A percentile compares a stretch with the other conserved stretches of the same genome.
phyloP scores from a whole-genome alignment of 495 filamentous ascomycete species.

The Pyrenula massariospora region DNA sequence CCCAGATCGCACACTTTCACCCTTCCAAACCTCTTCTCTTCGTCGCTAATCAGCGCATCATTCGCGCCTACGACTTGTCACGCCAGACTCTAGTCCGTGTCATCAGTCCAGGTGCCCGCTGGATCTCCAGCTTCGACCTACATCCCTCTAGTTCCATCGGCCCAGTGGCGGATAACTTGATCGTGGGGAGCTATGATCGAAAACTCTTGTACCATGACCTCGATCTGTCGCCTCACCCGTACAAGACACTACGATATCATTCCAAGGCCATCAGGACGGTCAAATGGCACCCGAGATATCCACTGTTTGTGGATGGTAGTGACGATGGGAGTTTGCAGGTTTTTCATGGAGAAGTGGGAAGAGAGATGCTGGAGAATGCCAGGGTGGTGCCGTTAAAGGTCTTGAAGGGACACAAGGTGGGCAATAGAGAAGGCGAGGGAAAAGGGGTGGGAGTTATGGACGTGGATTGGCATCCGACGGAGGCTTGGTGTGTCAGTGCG shows the following conservation, averaged over 20 bases:
- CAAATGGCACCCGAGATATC: slow-evolving; percentile 67
- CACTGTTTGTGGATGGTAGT: slow-evolving; percentile 83
- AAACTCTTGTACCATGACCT: slow-evolving; percentile 95
- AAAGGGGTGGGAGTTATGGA: slow-evolving; percentile 81
- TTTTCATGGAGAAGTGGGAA: slow-evolving; percentile 91
- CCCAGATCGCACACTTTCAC: slow-evolving; percentile 89
- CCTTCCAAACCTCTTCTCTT: slow-evolving; percentile 88
- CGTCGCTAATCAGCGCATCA: slow-evolving; percentile 83
- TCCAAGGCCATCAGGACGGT: slow-evolving; percentile 80
- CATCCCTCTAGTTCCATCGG: slow-evolving; percentile 53
- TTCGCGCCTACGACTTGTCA: slow-evolving; percentile 85
- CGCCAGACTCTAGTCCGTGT: slow-evolving; percentile 82
- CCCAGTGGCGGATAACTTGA: slow-evolving; percentile 74
- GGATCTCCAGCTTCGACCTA: slow-evolving; percentile 89
- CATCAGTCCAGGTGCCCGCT: slow-evolving; percentile 82
- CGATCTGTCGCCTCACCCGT: slow-evolving; percentile 77
- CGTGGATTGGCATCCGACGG: slow-evolving; percentile 84
- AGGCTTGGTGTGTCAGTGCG: slow-evolving; percentile 88
- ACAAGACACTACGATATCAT: slow-evolving; percentile 94
- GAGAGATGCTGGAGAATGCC: slow-evolving; percentile 88
- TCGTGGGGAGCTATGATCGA: slow-evolving; percentile 88
- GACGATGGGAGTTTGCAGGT: slow-evolving; percentile 92
- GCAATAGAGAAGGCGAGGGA: slow-evolving; percentile 38
- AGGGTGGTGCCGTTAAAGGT: slow-evolving; percentile 94
- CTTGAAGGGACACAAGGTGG: slow-evolving; percentile 70